Evolutionary conservation across 169 alveolate genomes (phyloP), one percentile per base, ranked within the genome.

Genomic region (Theileria equi): DNA sequence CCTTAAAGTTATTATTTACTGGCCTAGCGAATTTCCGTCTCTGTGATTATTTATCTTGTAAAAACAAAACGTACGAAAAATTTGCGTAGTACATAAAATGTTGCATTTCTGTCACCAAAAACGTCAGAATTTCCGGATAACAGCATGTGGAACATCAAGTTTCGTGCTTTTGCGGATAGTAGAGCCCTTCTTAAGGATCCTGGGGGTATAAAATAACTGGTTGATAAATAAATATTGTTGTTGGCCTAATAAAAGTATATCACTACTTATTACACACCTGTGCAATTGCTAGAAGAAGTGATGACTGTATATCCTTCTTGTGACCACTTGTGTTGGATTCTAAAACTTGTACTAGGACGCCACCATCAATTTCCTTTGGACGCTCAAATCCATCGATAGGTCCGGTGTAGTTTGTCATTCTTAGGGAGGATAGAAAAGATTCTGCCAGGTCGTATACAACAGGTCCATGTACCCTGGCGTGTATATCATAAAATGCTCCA

Each of bases 181-280:
- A 89, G 69, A 4, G 92, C 80, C 40, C 89, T 47, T 28, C 91
- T 50, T 23, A 89, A 78, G 34, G 82, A 82, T 11, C 89, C 90
- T 10, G 93, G 93, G 6, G 94, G 94, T n/a, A 78, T 49, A 45
- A 89, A 89, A 74, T 89, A 89, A 36, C 92, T 81, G 13, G 94
- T 88, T 34, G 94, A 79, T n/a, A 89, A 66, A 53, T 81, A 57
- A 3, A 89, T 76, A 23, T 65, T 73, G 16, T 71, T 23, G 7
- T 72, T 63, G 2, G 94, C 93, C 64, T 86, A 65, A 17, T 23
- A 49, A 50, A 57, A 58, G 59, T 29, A 81, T 66, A 23, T 66
- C 38, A 76, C 69, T 65, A 21, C 28, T 54, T 17, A 40, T 41
- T 11, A 79, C 87, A 11, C 38, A 74, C 84, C 64, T 64, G 58